Evolutionary conservation across 306 rosid genomes (phyloP), one percentile per base, ranked within the genome.

Genomic region (Pterocarpus macrocarpus): DNA sequence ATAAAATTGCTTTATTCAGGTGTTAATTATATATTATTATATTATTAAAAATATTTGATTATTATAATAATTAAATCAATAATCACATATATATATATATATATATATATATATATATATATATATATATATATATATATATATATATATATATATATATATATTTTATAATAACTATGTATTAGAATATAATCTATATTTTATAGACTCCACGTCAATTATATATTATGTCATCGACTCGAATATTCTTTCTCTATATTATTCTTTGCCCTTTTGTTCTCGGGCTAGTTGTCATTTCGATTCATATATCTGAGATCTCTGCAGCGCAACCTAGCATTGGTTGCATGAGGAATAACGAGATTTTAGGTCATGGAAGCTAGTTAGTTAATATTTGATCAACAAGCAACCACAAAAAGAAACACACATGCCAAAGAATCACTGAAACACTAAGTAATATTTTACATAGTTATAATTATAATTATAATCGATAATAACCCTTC

Each of bases 391-490:
- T 72, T 75, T 17, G 56, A 66, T 74, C 58, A 59, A 4, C 71
- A 57, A 50, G 50, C 56, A 65, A 44, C 61, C 49, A 74, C 22
- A 64, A 41, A 34, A 69, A 61, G 65, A 41, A 68, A 66, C 17
- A 63, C 32, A 69, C 50, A 68, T 9, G 64, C 58, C 75, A 13
- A 4, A 61, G 79, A 83, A 84, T 36, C 53, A 64, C 45, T 39
- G 39, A 78, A 77, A 81, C 80, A 81, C 73, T 76, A 41, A 36
- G 67, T 73, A 77, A 62, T 62, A 78, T 57, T 84, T 70, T 79
- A 88, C 88, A 90, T 43, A 68, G 65, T 71, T 28, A 57, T 71
- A 34, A 34, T 36, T 39, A 43, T 77, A 62, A 76, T 15, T 44
- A 67, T 10, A 59, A 8, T 44, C 6, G 8, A 76, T 34, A 57